Base-by-base conservation (phyloP, 1,139 yeast genomes). In the Kodamaea derodonti region DNA sequence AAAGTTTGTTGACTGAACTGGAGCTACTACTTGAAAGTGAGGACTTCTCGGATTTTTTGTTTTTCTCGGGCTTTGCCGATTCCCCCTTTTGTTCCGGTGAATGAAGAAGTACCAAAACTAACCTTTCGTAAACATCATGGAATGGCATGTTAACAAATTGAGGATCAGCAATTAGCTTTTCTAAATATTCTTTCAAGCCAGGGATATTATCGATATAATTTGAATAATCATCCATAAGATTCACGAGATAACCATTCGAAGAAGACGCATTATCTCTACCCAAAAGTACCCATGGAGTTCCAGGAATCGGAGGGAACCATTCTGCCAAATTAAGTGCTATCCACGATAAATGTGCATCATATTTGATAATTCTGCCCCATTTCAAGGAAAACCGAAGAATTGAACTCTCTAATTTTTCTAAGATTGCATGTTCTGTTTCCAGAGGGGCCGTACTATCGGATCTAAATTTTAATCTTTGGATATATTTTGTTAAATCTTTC, bases 251-350 rank as follows among this genome's bases (percentile, higher is more conserved):
- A 15, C 58, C 43, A 33, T 59, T 52, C 12, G 51, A 45, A 23
- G 39, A 38, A 7, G 51, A 41, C 2, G 52, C 39, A 23, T 53
- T 46, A 42, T 66, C 73, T 39, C 74, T 56, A 2, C 75, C 75
- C 14, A 62, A 58, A 32, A 69, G 51, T 5, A 69, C 74, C 69
- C 67, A 67, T 1, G 65, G 56, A 12, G 73, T 65, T 20, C 63
- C 56, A 3, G 65, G 63, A 22, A 69, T 56, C 3, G 87, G 85
- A 6, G 95, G 94, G 24, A 83, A 73, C 95, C 95, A 87, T 56
- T 87, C 95, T 2, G 95, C 94, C 34, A 90, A 63, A 8, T 88
- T 88, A 30, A 86, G 62, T 0, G 95, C 97, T 15, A 85, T 76
- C 95, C 96, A 88, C 1, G 92, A 72, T 51, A 87, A 68, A 0